Percentiles rank a stretch among this genome's conserved stretches.
phyloP scores from a whole-genome alignment of 805 yeast species.

The Vanderwaltozyma tropicalis region DNA sequence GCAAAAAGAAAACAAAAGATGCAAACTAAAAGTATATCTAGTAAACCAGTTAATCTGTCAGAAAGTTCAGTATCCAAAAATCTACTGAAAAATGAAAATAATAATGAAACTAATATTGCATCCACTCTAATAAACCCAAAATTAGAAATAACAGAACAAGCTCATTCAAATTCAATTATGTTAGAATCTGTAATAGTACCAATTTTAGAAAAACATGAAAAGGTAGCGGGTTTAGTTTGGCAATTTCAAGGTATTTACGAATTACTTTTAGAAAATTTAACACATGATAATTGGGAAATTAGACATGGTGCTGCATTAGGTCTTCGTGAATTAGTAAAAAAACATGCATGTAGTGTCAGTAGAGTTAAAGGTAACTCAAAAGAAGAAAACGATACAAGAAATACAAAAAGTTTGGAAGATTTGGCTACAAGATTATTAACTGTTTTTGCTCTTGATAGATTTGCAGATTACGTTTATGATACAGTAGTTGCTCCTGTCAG shows the following conservation, averaged over 20 bases:
- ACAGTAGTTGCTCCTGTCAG: conserved; percentile 97
- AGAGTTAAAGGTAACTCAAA: conserved; percentile 53
- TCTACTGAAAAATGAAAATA: conserved; percentile 22
- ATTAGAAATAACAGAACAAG: conserved; percentile 63
- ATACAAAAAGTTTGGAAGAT: conserved; percentile 70
- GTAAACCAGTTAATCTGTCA: conserved; percentile 55
- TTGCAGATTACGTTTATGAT: conserved; percentile 94
- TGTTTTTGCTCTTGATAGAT: conserved; percentile 82
- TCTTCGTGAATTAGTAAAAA: conserved; percentile 59
- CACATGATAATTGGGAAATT: conserved; percentile 83
- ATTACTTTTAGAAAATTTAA: conserved; percentile 63
- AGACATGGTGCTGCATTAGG: conserved; percentile 96
- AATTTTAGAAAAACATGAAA: conserved; percentile 57
- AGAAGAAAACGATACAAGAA: conserved; percentile 55
- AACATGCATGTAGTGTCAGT: conserved; percentile 81
- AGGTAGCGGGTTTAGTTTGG: conserved; percentile 74
- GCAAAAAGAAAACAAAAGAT: conserved; percentile 84
- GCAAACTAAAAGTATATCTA: conserved; percentile 42
- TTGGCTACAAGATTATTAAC: conserved; percentile 76
- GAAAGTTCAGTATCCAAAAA: conserved; percentile 55
- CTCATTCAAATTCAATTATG: conserved; percentile 71
- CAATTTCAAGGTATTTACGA: conserved; percentile 91
- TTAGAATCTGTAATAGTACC: conserved; percentile 71
- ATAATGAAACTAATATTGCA: conserved; percentile 10
- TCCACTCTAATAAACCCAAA: conserved; percentile 29